phyloP scores from a whole-genome alignment of 768 basidiomycete species.

The Lanmaoa pseudosensibilis region DNA sequence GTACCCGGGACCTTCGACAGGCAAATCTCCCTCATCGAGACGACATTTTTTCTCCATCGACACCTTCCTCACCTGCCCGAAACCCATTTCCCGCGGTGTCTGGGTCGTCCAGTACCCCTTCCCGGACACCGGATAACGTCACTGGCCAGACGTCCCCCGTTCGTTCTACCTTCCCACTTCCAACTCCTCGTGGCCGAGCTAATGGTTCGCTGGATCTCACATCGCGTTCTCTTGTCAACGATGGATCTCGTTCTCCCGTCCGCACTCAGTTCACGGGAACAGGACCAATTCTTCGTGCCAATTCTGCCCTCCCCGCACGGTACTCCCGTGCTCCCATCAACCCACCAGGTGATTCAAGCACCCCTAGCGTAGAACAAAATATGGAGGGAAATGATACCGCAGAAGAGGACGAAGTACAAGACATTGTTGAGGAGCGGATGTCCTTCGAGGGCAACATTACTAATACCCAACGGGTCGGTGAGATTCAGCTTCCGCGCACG shows the following conservation, averaged over 20 bases:
- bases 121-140: conserved; percentile 21
- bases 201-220: conserved; percentile 30
- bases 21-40: conserved; percentile 62
- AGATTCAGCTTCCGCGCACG: conserved; percentile 54
- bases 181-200: conserved; percentile 23
- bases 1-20: conserved; percentile 69
- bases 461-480: conserved; percentile 45
- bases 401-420: conserved; percentile 26
- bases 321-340: conserved; percentile 25
- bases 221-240: conserved; percentile 11
- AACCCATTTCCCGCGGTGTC: conserved; percentile 18
- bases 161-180: conserved; percentile 36
- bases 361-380: conserved; percentile 7
- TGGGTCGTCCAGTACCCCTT: conserved; percentile 10
- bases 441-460: conserved; percentile 36
- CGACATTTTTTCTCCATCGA: conserved; percentile 37
- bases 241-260: conserved; percentile 28
- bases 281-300: conserved; percentile 41
- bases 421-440: conserved; percentile 29
- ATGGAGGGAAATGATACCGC: conserved; percentile 29
- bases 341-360: conserved; percentile 12
- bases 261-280: conserved; percentile 29
- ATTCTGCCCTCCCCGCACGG: conserved; percentile 41
- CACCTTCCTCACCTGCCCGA: conserved; percentile 31
- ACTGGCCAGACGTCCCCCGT: conserved; percentile 28